phyloP scores from a whole-genome alignment of 2,329 filamentous ascomycete genomes.

The Aspergillaceae sp. region DNA sequence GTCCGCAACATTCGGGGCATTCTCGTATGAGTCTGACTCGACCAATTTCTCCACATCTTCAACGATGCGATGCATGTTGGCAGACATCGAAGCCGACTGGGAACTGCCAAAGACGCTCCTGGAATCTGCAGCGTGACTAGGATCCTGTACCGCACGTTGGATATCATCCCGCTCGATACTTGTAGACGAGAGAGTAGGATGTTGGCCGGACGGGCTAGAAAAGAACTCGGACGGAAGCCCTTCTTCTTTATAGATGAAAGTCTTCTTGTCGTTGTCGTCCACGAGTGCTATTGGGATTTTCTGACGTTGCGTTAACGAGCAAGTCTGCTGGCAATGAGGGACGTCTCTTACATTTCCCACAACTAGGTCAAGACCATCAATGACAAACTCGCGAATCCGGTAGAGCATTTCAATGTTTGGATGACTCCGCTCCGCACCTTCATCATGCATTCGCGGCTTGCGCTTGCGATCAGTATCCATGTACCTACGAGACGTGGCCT shows the following conservation, averaged over 20 bases:
- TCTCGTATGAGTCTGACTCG: slow-evolving; percentile 34
- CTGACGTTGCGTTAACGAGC: slow-evolving; percentile 19
- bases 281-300: slow-evolving; percentile 43
- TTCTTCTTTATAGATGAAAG: slow-evolving; percentile 47
- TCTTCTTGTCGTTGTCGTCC: slow-evolving; percentile 35
- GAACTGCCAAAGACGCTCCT: slow-evolving; percentile 32
- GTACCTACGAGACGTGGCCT: slow-evolving; percentile 45
- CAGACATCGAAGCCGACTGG: slow-evolving; percentile 42
- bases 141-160: slow-evolving; percentile 18
- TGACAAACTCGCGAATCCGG: slow-evolving; percentile 54
- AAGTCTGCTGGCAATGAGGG: not conserved
- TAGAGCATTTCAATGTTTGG: slow-evolving; percentile 59
- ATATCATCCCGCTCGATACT: slow-evolving; percentile 36
- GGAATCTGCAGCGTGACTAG: slow-evolving; percentile 17
- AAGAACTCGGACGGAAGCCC: slow-evolving; percentile 44
- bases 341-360: slow-evolving; percentile 32
- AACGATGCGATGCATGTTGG: slow-evolving; percentile 33
- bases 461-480: slow-evolving; percentile 34
- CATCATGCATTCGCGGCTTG: slow-evolving; percentile 48
- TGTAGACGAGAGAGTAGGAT: slow-evolving; percentile 31
- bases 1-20: slow-evolving; percentile 18
- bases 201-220: slow-evolving; percentile 36
- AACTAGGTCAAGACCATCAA: slow-evolving; percentile 53
- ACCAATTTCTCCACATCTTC: slow-evolving; percentile 33
- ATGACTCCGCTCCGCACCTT: slow-evolving; percentile 44